Percentiles rank a stretch among this genome's conserved stretches.
Conservation (phyloP, 2,329 filamentous ascomycete genomes). For the Nigrograna mackinnonii region DNA sequence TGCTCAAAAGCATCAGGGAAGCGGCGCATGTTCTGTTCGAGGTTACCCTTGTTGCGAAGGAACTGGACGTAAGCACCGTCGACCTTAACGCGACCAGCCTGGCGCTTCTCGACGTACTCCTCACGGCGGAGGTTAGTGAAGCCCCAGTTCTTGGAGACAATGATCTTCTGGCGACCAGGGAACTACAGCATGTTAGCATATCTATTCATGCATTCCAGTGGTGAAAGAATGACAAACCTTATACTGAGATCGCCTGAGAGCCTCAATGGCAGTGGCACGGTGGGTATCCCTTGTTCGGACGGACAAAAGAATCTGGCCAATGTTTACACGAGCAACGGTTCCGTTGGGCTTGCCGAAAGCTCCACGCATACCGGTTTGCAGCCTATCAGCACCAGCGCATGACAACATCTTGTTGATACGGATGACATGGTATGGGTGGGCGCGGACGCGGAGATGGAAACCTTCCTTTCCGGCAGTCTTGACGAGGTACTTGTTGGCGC, state of each 20-base stretch:
- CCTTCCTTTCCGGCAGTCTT: conserved; percentile 72
- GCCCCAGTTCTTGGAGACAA: conserved; percentile 99
- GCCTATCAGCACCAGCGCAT: conserved; percentile 99
- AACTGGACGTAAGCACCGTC: conserved; percentile 99
- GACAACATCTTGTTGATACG: conserved; percentile 99
- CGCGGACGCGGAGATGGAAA: conserved; percentile 75
- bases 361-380: conserved; percentile 99
- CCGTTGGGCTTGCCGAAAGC: conserved; percentile 99
- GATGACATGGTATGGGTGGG: conserved; percentile 99
- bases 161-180: conserved; percentile 99
- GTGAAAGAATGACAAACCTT: conserved; percentile 58
- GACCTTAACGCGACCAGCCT: conserved; percentile 91
- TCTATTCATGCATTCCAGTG: too few species aligned
- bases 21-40: conserved; percentile 85
- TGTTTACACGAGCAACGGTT: conserved; percentile 99
- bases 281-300: conserved; percentile 95
- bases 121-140: conserved; percentile 98
- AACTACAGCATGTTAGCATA: conserved; percentile 55
- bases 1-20: conserved; percentile 97
- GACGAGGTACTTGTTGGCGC: conserved; percentile 95
- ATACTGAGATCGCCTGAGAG: conserved; percentile 98
- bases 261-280: conserved; percentile 93
- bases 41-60: conserved; percentile 87
- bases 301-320: conserved; percentile 97
- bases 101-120: conserved; percentile 95